Evolutionary conservation across 2,329 filamentous ascomycete genomes (phyloP), one percentile per base, ranked within the genome.

Genomic region (Monilinia fructigena): DNA sequence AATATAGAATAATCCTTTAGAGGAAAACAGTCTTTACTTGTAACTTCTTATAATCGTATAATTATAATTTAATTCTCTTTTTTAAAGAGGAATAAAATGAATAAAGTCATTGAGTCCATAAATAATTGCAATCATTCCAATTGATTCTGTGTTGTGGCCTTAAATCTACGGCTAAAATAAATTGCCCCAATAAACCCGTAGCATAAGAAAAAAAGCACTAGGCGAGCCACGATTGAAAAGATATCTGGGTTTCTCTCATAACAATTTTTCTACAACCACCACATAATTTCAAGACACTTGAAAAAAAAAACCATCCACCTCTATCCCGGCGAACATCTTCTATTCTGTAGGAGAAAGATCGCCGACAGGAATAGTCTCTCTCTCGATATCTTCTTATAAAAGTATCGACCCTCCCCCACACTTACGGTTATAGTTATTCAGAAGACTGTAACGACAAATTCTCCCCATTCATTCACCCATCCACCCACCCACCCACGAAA

Each of bases 301-400:
- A 65, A 60, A 65, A 59, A 38, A 42, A 42, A 47, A n/a, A 20
- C 7, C n/a, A 48, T 48, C 63, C 31, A 40, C 55, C 63, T 42
- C 63, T 65, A 65, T 65, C 63, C 63, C 62, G 47, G 55, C 63
- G 63, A 56, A 31, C 40, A 53, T 74, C 74, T 76, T 75, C 74
- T 75, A 72, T 72, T 74, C 70, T 67, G 69, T 74, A 74, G 74
- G 68, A 74, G 73, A 73, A 66, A 56, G 28, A 64, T 72, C 68
- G 70, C 70, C 70, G 67, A 68, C 70, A 70, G 72, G 72, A 72
- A 65, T 70, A 68, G 68, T 70, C 58, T 16, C 18, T 45, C 42
- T 66, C 68, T 69, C 68, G 71, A 65, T 62, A 50, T 2, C 38
- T 67, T 55, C 60, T 42, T 11, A 12, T 14, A 18, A 55, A 58